Conservation (phyloP, 805 yeast species). For the Sugiyamaella smithiae region DNA sequence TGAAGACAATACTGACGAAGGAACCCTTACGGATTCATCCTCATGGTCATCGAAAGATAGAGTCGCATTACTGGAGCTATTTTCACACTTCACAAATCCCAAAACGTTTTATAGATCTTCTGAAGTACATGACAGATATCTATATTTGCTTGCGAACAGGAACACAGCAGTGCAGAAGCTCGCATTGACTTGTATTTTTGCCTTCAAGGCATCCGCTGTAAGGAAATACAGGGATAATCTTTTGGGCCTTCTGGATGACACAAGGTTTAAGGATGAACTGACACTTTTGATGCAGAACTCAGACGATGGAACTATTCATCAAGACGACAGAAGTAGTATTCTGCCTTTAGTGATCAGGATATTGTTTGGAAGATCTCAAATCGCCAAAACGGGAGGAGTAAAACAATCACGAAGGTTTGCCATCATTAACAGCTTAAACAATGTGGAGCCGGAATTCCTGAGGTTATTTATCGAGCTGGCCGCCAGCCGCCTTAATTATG, state of each 20-base stretch:
- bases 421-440: constrained; percentile 35
- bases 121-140: constrained; percentile 51
- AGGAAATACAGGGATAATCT: constrained; percentile 72
- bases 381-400: constrained; percentile 61
- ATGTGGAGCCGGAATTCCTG: constrained; percentile 43
- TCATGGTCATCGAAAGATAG: constrained; percentile 31
- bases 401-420: constrained; percentile 64
- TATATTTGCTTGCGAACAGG: constrained; percentile 60
- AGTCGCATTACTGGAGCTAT: constrained; percentile 51
- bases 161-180: constrained; percentile 61
- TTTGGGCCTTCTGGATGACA: constrained; percentile 73
- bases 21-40: constrained; percentile 5
- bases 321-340: constrained; percentile 54
- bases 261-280: constrained; percentile 81
- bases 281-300: constrained; percentile 55
- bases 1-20: constrained; percentile 30
- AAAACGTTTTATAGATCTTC: constrained; percentile 51
- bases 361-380: constrained; percentile 82
- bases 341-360: constrained; percentile 76
- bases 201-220: constrained; percentile 56
- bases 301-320: constrained; percentile 47
- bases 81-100: constrained; percentile 63
- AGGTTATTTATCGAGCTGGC: constrained; percentile 61
- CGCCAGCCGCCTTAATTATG: constrained; percentile 49
- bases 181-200: constrained; percentile 67